Conservation (phyloP, 2,329 filamentous ascomycete genomes). For the Colletotrichum cordylinicola region DNA sequence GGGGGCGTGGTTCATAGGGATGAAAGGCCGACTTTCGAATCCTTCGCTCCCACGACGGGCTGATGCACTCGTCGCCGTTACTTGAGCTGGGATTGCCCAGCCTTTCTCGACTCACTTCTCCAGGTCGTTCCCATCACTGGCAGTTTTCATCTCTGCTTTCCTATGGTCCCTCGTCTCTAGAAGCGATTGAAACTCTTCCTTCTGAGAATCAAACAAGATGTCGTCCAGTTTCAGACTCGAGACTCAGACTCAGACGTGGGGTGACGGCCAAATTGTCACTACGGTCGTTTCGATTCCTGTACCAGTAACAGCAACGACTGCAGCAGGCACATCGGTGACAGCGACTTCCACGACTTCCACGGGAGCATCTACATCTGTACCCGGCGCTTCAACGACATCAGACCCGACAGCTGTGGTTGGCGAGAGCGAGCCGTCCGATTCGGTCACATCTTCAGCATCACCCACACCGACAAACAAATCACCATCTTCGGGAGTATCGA, state of each 20-base stretch:
- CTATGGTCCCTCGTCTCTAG: accelerated
- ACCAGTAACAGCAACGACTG: background rate
- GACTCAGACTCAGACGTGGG: no score
- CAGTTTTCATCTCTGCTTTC: background rate
- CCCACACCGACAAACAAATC: background rate
- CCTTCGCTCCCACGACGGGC: background rate
- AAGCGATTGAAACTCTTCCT: background rate
- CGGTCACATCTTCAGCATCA: background rate
- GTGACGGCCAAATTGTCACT: no score
- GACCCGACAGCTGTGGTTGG: accelerated
- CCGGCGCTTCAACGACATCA: background rate
- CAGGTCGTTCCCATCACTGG: background rate
- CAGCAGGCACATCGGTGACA: background rate
- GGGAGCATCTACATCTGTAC: accelerated
- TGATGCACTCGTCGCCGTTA: background rate
- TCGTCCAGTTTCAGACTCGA: no score
- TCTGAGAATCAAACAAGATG: accelerated
- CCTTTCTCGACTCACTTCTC: background rate
- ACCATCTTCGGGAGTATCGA: background rate
- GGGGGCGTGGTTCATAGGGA: background rate
- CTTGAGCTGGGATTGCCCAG: background rate
- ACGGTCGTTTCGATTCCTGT: accelerated
- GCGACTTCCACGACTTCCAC: accelerated
- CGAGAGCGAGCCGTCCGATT: background rate
- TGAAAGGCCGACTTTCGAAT: background rate